phyloP scores from a whole-genome alignment of 1,284 basidiomycete genomes.

The Veloboletus limbatus region DNA sequence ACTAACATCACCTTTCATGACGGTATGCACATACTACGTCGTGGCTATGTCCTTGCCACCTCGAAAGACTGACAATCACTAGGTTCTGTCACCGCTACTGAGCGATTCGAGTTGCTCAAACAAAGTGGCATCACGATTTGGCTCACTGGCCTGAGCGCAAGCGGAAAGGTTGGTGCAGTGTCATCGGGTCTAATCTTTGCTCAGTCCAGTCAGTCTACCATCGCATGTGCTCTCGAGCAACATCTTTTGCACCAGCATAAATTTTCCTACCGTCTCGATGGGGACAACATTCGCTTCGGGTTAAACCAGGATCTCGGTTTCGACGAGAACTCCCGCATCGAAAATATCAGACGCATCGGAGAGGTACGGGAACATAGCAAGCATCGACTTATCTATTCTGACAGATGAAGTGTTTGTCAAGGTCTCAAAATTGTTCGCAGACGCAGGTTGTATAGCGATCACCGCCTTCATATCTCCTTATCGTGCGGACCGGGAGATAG shows the following conservation, averaged over 20 bases:
- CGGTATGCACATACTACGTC: constrained; percentile 19
- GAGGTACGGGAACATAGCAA: constrained; percentile 58
- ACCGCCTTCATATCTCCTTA: constrained; percentile 99
- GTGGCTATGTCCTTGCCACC: background rate
- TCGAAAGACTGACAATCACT: constrained; percentile 7
- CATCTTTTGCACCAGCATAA: constrained; percentile 86
- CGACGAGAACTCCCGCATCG: constrained; percentile 90
- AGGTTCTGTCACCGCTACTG: constrained; percentile 72
- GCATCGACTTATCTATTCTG: constrained; percentile 9
- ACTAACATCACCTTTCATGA: constrained; percentile 36
- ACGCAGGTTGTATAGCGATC: constrained; percentile 81
- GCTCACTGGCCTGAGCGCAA: constrained; percentile 92
- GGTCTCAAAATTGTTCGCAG: constrained; percentile 94
- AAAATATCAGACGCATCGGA: constrained; percentile 97
- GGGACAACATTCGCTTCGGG: constrained; percentile 96
- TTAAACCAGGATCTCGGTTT: constrained; percentile 99
- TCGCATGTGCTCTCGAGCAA: constrained; percentile 96
- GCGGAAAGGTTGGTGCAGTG: constrained; percentile 69
- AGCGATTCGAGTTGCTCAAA: constrained; percentile 66
- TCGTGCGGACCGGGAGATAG: constrained; percentile 80
- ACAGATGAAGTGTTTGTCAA: constrained; percentile 31
- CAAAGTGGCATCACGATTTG: constrained; percentile 91
- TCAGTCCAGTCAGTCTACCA: constrained; percentile 71
- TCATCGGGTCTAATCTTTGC: background rate
- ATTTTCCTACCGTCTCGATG: constrained; percentile 91